Conservation (phyloP, 768 basidiomycete species). For the Mycena haematopus region DNA sequence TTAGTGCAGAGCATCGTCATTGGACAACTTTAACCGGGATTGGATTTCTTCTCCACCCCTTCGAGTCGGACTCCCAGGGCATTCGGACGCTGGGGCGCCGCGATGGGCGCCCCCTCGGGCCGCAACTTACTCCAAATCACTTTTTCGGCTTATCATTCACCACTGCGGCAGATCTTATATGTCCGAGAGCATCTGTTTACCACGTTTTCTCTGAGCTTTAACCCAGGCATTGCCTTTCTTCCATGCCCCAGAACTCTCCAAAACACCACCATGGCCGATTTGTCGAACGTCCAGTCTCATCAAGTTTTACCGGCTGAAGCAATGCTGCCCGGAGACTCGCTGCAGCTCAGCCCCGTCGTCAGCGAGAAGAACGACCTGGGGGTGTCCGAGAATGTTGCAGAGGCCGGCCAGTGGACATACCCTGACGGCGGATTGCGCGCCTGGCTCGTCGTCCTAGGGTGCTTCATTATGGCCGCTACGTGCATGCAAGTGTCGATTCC, state of each 20-base stretch:
- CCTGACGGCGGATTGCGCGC: constrained; percentile 39
- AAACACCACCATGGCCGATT: constrained; percentile 21
- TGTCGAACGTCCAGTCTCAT: constrained; percentile 16
- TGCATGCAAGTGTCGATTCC: constrained; percentile 32
- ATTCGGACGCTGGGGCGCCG: background rate
- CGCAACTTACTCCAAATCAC: background rate
- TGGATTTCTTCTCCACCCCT: background rate
- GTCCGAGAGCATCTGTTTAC: background rate
- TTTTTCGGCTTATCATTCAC: constrained; percentile 22
- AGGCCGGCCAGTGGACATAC: constrained; percentile 31
- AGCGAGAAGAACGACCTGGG: constrained; percentile 13
- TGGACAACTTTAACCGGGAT: too few species aligned
- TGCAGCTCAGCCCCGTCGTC: constrained; percentile 5
- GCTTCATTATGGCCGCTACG: constrained; percentile 37
- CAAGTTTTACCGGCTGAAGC: constrained; percentile 28
- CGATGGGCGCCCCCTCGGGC: background rate
- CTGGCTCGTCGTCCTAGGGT: constrained; percentile 41
- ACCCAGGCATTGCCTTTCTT: constrained; percentile 12
- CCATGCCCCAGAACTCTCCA: constrained; percentile 12
- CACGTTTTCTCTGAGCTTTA: constrained; percentile 16
- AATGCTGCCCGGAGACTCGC: constrained; percentile 14
- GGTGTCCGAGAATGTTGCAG: background rate
- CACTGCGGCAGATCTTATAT: background rate
- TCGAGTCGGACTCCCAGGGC: too few species aligned
- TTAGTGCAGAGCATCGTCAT: too few species aligned